Conservation (phyloP, 352 stramenopile species). For the Thraustotheca clavata region DNA sequence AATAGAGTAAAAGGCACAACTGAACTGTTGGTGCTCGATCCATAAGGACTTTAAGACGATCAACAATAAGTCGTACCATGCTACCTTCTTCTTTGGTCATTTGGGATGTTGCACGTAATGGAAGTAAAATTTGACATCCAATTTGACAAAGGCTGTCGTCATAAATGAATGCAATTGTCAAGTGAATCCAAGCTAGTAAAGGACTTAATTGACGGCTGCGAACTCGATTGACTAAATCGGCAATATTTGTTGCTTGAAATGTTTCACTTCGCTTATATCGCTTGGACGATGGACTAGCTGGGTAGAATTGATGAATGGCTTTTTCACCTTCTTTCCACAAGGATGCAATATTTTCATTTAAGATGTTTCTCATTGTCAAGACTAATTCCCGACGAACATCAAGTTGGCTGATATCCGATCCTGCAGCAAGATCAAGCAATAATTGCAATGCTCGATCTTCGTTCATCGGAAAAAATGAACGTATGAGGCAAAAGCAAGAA, state of each 20-base stretch:
- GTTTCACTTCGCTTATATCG: conserved; percentile 7
- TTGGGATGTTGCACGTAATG: neutral
- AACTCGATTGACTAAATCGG: neutral
- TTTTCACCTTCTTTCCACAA: neutral
- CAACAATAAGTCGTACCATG: neutral
- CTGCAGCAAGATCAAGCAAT: neutral
- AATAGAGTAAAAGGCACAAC: neutral
- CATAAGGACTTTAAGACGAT: neutral
- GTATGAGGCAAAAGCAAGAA: neutral
- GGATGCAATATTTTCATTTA: neutral
- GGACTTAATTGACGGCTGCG: neutral
- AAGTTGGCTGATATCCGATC: neutral
- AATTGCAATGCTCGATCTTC: neutral
- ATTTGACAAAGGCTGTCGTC: neutral
- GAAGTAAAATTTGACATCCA: neutral
- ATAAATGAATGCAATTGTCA: conserved; percentile 6
- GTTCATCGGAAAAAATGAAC: neutral
- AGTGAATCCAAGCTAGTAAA: neutral
- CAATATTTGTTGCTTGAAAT: neutral
- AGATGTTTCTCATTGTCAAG: neutral
- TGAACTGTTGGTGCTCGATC: neutral
- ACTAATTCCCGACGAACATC: neutral
- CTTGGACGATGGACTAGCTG: neutral
- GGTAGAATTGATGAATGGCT: conserved; percentile 7
- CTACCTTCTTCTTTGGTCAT: neutral